These are phyloP conservation scores for Berberis vulgaris DNA, from an alignment of 164 flowering plant species.

Conservation along the genomic window DNA sequence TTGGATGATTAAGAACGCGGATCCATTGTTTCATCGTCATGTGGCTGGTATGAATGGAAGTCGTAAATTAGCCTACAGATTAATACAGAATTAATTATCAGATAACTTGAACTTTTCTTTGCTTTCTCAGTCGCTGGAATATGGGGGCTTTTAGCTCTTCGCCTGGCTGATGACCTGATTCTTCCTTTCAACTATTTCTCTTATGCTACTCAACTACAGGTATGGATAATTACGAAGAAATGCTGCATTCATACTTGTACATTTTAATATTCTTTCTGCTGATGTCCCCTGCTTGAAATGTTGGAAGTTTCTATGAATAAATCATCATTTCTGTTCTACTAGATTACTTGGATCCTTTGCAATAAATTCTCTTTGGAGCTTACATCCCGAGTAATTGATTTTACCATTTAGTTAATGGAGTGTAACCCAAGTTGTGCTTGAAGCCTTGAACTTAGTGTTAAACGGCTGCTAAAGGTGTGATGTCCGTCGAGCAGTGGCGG, in stretches of 20 bases:
- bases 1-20: slow-evolving; percentile 73
- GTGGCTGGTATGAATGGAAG: slow-evolving; percentile 50
- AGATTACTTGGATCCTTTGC: no score
- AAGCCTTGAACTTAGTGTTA: no score
- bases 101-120: not conserved
- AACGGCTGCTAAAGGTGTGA: no score
- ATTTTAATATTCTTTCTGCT: not conserved
- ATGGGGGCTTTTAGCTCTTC: slow-evolving; percentile 94
- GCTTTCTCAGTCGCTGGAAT: slow-evolving; percentile 56
- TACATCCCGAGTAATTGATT: no score
- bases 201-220: slow-evolving; percentile 70
- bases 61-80: not conserved
- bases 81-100: not conserved
- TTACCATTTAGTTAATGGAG: no score
- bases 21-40: slow-evolving; percentile 87
- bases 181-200: slow-evolving; percentile 69
- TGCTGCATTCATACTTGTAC: not conserved
- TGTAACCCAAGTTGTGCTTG: no score
- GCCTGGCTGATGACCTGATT: slow-evolving; percentile 68
- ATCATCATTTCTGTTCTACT: no score
- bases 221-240: slow-evolving; percentile 10
- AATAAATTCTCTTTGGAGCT: no score
- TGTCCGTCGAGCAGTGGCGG: no score
- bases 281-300: no score
- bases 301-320: no score